These are phyloP conservation scores for Fusarium mundagurra DNA, from an alignment of 2,329 filamentous ascomycete species.

Conservation along the genomic window DNA sequence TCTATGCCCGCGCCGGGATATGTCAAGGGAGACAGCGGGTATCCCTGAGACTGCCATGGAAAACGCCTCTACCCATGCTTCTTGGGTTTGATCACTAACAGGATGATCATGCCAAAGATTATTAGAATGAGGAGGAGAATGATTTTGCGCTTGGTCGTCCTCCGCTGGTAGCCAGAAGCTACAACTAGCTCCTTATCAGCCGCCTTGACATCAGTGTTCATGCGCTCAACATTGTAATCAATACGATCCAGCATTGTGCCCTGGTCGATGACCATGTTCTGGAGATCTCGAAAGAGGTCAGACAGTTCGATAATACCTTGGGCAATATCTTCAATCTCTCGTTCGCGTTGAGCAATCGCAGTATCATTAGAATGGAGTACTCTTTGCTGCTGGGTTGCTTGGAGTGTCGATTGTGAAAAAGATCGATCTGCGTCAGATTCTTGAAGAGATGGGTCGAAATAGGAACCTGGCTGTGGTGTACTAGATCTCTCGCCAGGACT, in stretches of 20 bases:
- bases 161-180: slow-evolving; percentile 88
- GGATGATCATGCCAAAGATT: slow-evolving; percentile 86
- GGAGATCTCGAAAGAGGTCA: slow-evolving; percentile 95
- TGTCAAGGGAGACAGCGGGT: slow-evolving; percentile 14
- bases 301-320: slow-evolving; percentile 97
- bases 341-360: slow-evolving; percentile 89
- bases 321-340: slow-evolving; percentile 97
- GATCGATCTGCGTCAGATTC: slow-evolving; percentile 94
- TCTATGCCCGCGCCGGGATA: neutral
- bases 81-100: slow-evolving; percentile 84
- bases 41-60: slow-evolving; percentile 23
- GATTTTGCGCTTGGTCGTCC: slow-evolving; percentile 89
- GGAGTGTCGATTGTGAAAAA: slow-evolving; percentile 88
- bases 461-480: slow-evolving; percentile 63
- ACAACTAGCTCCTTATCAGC: slow-evolving; percentile 93
- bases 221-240: slow-evolving; percentile 97
- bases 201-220: slow-evolving; percentile 91
- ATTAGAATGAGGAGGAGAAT: slow-evolving; percentile 88
- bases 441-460: slow-evolving; percentile 86
- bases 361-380: slow-evolving; percentile 80
- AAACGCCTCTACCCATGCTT: slow-evolving; percentile 46
- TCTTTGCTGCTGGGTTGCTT: slow-evolving; percentile 77
- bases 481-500: slow-evolving; percentile 61
- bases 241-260: slow-evolving; percentile 92
- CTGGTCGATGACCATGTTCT: slow-evolving; percentile 94